Conservation (phyloP, 2,329 filamentous ascomycete genomes). For the Pyrenophora seminiperda region DNA sequence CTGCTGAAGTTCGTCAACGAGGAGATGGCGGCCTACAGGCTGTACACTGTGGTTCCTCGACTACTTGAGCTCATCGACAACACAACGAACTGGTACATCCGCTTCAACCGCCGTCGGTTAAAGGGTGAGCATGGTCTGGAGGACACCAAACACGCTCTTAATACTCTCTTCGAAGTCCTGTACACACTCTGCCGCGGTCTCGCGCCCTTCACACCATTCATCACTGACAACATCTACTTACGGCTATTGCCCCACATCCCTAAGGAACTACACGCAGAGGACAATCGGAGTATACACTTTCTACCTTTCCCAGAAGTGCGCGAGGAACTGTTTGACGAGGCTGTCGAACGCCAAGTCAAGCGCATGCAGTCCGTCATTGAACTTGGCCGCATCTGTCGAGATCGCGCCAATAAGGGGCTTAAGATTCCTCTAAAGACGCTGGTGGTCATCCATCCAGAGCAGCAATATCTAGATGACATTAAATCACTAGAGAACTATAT, state of each 20-base stretch:
- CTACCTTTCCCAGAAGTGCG: conserved; percentile 86
- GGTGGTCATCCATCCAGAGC: conserved; percentile 83
- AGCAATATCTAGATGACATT: conserved; percentile 83
- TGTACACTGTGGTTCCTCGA: conserved; percentile 88
- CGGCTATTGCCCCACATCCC: conserved; percentile 83
- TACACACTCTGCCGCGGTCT: conserved; percentile 87
- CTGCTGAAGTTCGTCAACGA: conserved; percentile 88
- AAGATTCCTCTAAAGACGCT: conserved; percentile 91
- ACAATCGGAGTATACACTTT: conserved; percentile 90
- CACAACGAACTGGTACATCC: conserved; percentile 98
- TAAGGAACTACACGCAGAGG: conserved; percentile 68
- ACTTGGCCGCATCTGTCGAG: conserved; percentile 81
- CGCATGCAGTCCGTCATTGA: conserved; percentile 98
- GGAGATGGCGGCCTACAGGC: conserved; percentile 77
- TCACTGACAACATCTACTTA: conserved; percentile 92
- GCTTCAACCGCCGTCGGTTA: conserved; percentile 87
- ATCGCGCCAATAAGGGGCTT: conserved; percentile 80
- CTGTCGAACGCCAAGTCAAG: conserved; percentile 81
- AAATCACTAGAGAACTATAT: conserved; percentile 87
- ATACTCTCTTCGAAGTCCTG: conserved; percentile 91
- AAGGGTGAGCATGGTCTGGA: conserved; percentile 87
- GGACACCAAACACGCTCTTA: conserved; percentile 87
- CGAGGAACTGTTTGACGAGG: conserved; percentile 83
- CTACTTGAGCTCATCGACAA: conserved; percentile 86
- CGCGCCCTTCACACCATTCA: conserved; percentile 93